Evolutionary conservation across 208 protist genomes (phyloP), one percentile per base, ranked within the genome.

Genomic region (Borovskyia barvae): DNA sequence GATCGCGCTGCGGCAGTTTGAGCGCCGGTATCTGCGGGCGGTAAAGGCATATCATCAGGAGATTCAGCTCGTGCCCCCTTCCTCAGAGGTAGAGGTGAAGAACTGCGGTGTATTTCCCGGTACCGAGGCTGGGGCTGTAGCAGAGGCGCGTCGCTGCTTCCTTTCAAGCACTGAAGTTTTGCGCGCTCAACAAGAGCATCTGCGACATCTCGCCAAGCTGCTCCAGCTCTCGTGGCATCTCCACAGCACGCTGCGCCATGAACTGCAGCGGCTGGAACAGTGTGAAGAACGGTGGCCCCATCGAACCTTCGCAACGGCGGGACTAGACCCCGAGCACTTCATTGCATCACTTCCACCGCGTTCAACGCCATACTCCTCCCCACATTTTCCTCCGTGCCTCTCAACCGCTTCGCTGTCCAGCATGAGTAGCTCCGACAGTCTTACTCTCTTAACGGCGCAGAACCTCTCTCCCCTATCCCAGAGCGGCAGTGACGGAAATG

Each of bases 291-390:
- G 62, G 22, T 40, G 28, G 26, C 62, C 53, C 25, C 45, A 55
- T 46, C 30, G 37, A 17, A 69, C 62, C 28, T 69, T 69, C 30
- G 20, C 62, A 0, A 56, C 51, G 0, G 62, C 62, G 7, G 52
- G 52, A 15, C 59, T 69, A 53, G 62, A 69, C 39, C 37, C 48
- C 19, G 62, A 69, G 45, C 62, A 69, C 52, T 69, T 69, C 40
- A 69, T 69, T 24, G 62, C 62, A 36, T 60, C 52, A 14, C 45
- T 69, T n/a, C 62, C 62, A n/a, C 62, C 62, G 45, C 51, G 62
- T 28, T n/a, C n/a, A n/a, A n/a, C n/a, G n/a, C n/a, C n/a, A n/a
- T n/a, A n/a, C n/a, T n/a, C n/a, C n/a, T n/a, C n/a, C n/a, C n/a
- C n/a, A n/a, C n/a, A n/a, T n/a, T n/a, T n/a, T n/a, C n/a, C n/a